phyloP scores from a whole-genome alignment of 2,329 filamentous ascomycete species.

The Phaeophleospora eucalypticola region DNA sequence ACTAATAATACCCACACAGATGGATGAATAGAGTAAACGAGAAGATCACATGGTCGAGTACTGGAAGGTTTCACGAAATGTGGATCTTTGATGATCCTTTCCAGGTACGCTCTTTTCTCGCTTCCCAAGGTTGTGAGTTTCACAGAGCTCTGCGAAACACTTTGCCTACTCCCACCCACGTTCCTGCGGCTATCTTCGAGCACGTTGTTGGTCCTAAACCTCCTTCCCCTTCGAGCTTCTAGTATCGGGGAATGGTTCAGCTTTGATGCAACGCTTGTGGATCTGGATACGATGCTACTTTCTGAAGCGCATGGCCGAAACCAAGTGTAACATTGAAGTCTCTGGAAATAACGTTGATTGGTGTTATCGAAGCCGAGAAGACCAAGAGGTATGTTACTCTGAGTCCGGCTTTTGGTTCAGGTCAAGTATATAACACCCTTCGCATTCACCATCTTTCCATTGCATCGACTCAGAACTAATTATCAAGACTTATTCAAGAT shows the following conservation, averaged over 20 bases:
- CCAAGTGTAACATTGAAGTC: not conserved
- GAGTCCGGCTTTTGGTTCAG: not conserved
- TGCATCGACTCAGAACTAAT: not conserved
- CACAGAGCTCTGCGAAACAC: not conserved
- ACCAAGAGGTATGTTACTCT: not conserved
- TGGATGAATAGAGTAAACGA: too few relatives aligned
- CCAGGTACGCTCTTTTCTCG: not conserved
- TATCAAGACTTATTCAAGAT: not conserved
- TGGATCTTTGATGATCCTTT: not conserved
- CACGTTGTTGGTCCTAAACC: not conserved
- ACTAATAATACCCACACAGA: too few relatives aligned
- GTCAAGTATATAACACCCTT: not conserved
- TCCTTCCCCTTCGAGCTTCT: not conserved
- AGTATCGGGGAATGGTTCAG: not conserved
- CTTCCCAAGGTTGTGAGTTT: not conserved
- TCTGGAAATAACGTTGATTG: not conserved
- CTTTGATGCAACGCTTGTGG: not conserved
- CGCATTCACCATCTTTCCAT: not conserved
- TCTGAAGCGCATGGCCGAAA: conserved; percentile 1
- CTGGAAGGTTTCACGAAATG: too few relatives aligned
- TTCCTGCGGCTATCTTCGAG: not conserved
- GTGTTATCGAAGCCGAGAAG: not conserved
- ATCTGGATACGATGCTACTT: not conserved
- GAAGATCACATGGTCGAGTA: too few relatives aligned
- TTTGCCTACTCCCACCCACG: not conserved